Evolutionary conservation across 768 basidiomycete species (phyloP).

Genomic region (Xerocomus potaroensis): DNA sequence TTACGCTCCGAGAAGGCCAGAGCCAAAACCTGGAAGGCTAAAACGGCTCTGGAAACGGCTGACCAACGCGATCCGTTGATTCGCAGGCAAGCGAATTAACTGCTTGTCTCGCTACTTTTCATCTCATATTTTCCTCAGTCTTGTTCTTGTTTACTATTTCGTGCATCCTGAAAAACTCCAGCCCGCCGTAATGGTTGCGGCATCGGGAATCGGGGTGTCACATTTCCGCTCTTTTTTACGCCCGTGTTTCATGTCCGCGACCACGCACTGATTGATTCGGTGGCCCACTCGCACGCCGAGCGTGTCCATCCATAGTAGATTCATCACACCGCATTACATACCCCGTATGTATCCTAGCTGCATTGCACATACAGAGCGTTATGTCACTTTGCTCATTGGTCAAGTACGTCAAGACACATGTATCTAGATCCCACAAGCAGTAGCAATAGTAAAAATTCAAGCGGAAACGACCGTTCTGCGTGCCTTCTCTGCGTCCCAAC

Average conservation of each 20-base stretch:
- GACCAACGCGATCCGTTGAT: conserved; percentile 18
- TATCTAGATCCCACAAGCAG: conserved; percentile 12
- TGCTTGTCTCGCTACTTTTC: not conserved
- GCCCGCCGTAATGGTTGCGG: not conserved
- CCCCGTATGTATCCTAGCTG: conserved; percentile 18
- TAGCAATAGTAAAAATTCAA: conserved; percentile 11
- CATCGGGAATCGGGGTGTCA: not conserved
- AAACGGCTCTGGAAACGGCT: conserved; percentile 27
- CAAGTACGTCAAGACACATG: conserved; percentile 8
- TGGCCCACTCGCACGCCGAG: conserved; percentile 19
- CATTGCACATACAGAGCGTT: conserved; percentile 9
- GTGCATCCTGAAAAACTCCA: not conserved
- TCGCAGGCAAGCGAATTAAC: conserved; percentile 1
- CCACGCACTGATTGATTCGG: conserved; percentile 19
- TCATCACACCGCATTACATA: conserved; percentile 7
- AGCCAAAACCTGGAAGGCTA: conserved; percentile 22
- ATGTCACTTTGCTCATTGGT: conserved; percentile 11
- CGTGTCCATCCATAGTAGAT: conserved; percentile 18
- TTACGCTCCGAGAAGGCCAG: conserved; percentile 11
- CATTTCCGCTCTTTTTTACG: not conserved
- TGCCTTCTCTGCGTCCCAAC: conserved; percentile 66
- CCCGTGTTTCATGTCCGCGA: conserved; percentile 14
- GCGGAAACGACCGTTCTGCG: conserved; percentile 16
- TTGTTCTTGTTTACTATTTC: not conserved
- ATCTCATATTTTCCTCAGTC: not conserved